These are phyloP conservation scores for Tolypocladium nubicola DNA, from an alignment of 2,329 filamentous ascomycete species.

Conservation along the genomic window DNA sequence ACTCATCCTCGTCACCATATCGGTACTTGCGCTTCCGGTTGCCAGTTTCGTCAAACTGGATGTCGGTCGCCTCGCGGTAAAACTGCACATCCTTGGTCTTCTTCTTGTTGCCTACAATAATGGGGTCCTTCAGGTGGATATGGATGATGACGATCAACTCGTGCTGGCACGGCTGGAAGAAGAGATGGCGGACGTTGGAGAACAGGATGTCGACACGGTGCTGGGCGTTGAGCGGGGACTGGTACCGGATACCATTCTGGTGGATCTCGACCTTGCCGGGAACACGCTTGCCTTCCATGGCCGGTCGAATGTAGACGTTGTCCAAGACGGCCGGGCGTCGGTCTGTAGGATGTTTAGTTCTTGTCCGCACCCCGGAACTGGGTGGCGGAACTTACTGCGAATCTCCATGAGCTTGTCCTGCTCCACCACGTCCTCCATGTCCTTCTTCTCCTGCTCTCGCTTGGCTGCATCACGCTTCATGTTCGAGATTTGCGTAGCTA, in stretches of 20 bases:
- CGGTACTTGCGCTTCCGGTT: constrained; percentile 96
- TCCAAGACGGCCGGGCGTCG: constrained; percentile 83
- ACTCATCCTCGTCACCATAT: constrained; percentile 96
- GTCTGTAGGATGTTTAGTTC: constrained; percentile 46
- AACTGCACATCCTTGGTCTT: constrained; percentile 99
- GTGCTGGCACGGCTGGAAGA: constrained; percentile 95
- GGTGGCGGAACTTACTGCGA: constrained; percentile 51
- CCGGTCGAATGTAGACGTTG: constrained; percentile 90
- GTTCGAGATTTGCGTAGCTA: constrained; percentile 87
- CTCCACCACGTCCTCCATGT: constrained; percentile 98
- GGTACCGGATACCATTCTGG: constrained; percentile 95
- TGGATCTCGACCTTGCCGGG: constrained; percentile 95
- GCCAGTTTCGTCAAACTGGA: constrained; percentile 97
- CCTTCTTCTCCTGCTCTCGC: constrained; percentile 97
- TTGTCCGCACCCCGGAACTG: not conserved
- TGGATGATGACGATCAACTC: constrained; percentile 98
- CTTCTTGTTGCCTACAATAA: constrained; percentile 93
- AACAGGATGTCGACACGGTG: constrained; percentile 90
- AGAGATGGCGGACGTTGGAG: constrained; percentile 95
- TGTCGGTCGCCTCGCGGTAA: constrained; percentile 94
- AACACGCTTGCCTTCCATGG: constrained; percentile 92
- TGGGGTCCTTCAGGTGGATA: constrained; percentile 93
- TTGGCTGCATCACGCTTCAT: constrained; percentile 89
- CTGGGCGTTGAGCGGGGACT: constrained; percentile 68
- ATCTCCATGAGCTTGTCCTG: constrained; percentile 96